These are phyloP conservation scores for Rhizopogon vulgaris DNA, from an alignment of 768 basidiomycete species.

Conservation along the genomic window DNA sequence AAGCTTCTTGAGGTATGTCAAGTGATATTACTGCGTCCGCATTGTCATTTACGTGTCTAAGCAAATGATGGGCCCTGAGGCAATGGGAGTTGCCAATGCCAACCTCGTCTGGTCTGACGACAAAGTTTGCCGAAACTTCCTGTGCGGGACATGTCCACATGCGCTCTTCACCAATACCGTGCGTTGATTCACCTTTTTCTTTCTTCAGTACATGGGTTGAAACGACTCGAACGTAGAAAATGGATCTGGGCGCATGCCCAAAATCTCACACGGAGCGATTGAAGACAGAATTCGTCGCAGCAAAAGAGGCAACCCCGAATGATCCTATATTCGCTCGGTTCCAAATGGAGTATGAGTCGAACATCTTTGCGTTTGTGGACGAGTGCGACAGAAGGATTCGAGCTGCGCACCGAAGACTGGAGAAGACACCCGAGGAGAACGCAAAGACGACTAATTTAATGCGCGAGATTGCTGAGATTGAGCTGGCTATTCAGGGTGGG, in stretches of 20 bases:
- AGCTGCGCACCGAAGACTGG: constrained; percentile 87
- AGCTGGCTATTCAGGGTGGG: constrained; percentile 96
- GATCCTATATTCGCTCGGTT: constrained; percentile 83
- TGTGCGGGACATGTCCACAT: constrained; percentile 98
- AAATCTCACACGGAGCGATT: constrained; percentile 94
- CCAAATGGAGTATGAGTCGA: constrained; percentile 93
- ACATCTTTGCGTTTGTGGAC: constrained; percentile 94
- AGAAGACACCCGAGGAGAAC: constrained; percentile 99
- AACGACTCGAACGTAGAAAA: constrained; percentile 54
- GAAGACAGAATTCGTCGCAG: constrained; percentile 83
- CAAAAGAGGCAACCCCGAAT: constrained; percentile 65
- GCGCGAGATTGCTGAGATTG: constrained; percentile 99
- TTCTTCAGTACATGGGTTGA: background rate
- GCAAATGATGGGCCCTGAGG: constrained; percentile 99
- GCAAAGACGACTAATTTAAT: constrained; percentile 98
- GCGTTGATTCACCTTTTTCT: constrained; percentile 22
- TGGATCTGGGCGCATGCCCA: constrained; percentile 97
- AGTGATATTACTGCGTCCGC: constrained; percentile 22
- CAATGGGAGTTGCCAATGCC: constrained; percentile 92
- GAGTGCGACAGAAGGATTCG: constrained; percentile 97
- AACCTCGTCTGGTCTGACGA: constrained; percentile 93
- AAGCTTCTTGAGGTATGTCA: constrained; percentile 73
- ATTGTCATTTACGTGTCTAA: constrained; percentile 22
- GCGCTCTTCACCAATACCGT: constrained; percentile 97
- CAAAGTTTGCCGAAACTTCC: constrained; percentile 96